Conservation (phyloP, 169 alveolate species). For the Plasmodium gallinaceum region DNA sequence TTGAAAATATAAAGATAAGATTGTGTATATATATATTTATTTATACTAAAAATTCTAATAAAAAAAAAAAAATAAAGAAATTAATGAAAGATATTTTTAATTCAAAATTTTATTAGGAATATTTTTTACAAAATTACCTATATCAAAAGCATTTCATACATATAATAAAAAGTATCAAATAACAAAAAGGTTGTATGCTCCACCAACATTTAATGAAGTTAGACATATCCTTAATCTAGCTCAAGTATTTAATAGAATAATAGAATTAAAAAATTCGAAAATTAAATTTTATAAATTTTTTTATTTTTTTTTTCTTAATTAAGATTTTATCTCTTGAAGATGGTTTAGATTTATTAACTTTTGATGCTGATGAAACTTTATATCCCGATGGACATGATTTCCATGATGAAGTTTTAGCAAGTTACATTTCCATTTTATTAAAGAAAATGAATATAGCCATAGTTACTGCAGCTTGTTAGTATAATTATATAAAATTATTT, state of each 20-base stretch:
- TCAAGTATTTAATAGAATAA: constrained; percentile 37
- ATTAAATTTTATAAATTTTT: background rate
- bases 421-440: constrained; percentile 65
- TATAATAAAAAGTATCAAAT: constrained; percentile 45
- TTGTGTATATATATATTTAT: background rate
- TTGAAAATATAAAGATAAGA: background rate
- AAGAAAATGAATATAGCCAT: constrained; percentile 74
- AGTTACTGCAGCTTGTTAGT: constrained; percentile 80
- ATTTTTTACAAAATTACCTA: constrained; percentile 72
- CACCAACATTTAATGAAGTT: constrained; percentile 78
- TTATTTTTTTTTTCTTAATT: background rate
- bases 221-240: constrained; percentile 78
- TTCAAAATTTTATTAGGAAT: constrained; percentile 25
- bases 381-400: constrained; percentile 79
- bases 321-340: constrained; percentile 57
- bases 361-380: constrained; percentile 81
- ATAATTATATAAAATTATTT: background rate
- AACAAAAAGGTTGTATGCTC: constrained; percentile 70
- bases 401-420: constrained; percentile 55
- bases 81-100: background rate
- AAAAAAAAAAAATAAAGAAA: background rate
- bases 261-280: background rate
- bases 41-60: background rate
- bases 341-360: constrained; percentile 73
- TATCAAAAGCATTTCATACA: constrained; percentile 75